Percentiles rank a stretch among this genome's conserved stretches.
phyloP scores from a whole-genome alignment of 345 rosid species.

The Lagerstroemia speciosa region DNA sequence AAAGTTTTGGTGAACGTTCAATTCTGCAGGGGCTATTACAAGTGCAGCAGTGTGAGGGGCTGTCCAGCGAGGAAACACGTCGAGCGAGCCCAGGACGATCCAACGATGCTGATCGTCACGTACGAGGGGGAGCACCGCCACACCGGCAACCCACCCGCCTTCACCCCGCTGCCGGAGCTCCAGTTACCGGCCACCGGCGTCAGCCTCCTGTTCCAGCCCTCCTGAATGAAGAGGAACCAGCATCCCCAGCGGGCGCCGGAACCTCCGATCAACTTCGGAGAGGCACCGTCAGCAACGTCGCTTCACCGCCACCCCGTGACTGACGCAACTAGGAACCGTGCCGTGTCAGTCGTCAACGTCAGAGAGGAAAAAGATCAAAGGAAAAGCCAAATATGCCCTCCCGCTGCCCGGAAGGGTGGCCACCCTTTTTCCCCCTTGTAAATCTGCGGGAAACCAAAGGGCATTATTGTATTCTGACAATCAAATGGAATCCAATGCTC shows the following conservation, averaged over 20 bases:
- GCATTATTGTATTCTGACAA: not conserved
- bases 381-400: not conserved
- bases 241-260: not conserved
- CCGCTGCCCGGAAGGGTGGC: not conserved
- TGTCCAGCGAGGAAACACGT: constrained; percentile 48
- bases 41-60: constrained; percentile 38
- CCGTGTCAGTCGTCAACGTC: not conserved
- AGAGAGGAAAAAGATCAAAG: not conserved
- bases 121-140: constrained; percentile 45
- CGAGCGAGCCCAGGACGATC: constrained; percentile 36
- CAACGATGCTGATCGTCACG: constrained; percentile 28
- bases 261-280: not conserved
- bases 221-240: not conserved
- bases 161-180: constrained; percentile 6
- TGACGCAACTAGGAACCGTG: not conserved
- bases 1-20: not conserved
- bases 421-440: not conserved
- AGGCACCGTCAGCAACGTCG: not conserved
- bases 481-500: constrained; percentile 3
- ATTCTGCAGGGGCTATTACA: constrained; percentile 35
- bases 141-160: constrained; percentile 3
- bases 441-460: not conserved
- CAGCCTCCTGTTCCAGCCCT: not conserved
- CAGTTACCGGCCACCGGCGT: not conserved
- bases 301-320: not conserved